These are phyloP conservation scores for Haplosporangium sp. DNA, from an alignment of 371 early-diverging fungal genomes.

Conservation along the genomic window DNA sequence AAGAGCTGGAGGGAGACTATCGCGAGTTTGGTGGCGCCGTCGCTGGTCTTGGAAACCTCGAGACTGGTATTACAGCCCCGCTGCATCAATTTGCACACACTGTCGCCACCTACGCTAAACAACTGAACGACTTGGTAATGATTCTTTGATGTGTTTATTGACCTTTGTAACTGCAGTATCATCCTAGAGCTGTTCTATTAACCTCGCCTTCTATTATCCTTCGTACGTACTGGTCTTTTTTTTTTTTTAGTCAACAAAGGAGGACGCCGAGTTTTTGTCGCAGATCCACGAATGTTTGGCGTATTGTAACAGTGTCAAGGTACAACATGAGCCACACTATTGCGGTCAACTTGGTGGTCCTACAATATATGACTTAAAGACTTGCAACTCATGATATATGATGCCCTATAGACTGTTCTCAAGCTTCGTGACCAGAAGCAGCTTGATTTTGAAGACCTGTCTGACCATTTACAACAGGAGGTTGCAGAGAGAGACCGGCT, in stretches of 20 bases:
- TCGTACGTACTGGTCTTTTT: slow-evolving; percentile 4
- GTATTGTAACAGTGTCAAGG: slow-evolving; percentile 89
- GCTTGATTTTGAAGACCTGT: slow-evolving; percentile 90
- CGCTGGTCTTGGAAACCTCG: slow-evolving; percentile 81
- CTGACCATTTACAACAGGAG: slow-evolving; percentile 77
- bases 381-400: no score
- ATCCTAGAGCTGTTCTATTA: neutral
- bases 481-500: slow-evolving; percentile 71
- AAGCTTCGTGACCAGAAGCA: slow-evolving; percentile 94
- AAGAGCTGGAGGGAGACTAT: slow-evolving; percentile 82
- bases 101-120: slow-evolving; percentile 66
- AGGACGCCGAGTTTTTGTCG: slow-evolving; percentile 82
- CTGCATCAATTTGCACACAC: slow-evolving; percentile 75
- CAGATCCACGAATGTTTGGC: slow-evolving; percentile 88
- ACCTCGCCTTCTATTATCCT: neutral
- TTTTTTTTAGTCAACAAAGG: slow-evolving; percentile 60
- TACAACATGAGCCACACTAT: slow-evolving; percentile 33
- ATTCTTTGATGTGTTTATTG: neutral
- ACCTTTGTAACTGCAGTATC: neutral
- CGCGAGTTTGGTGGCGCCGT: slow-evolving; percentile 81
- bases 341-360: no score
- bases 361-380: no score
- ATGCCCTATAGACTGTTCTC: slow-evolving; percentile 71
- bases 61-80: slow-evolving; percentile 77
- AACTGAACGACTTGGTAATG: slow-evolving; percentile 74